Conservation (phyloP, 2,329 filamentous ascomycete genomes). For the Talaromyces sp. region DNA sequence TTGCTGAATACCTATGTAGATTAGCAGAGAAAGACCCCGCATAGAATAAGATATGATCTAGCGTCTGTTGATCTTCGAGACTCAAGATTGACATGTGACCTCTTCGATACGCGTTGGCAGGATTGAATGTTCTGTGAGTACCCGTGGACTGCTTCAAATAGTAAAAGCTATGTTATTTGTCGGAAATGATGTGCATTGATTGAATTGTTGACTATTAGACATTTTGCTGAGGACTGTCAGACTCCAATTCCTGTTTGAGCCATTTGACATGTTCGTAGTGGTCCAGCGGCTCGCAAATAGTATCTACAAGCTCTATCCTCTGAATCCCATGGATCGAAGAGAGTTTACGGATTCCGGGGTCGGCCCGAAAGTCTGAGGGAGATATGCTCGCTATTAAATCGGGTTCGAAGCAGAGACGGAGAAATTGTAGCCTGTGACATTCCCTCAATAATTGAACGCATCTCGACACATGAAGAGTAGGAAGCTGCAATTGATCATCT, state of each 20-base stretch:
- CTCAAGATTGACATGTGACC: too few relatives aligned
- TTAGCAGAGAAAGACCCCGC: too few relatives aligned
- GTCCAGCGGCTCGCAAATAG: neutral
- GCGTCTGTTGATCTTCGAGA: too few relatives aligned
- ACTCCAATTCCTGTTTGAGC: neutral
- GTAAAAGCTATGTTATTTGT: too few relatives aligned
- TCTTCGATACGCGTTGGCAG: too few relatives aligned
- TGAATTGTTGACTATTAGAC: neutral
- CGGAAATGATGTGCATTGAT: too few relatives aligned
- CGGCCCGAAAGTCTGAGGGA: too few relatives aligned
- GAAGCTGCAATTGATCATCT: neutral
- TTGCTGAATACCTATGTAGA: too few relatives aligned
- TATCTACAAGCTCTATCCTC: neutral
- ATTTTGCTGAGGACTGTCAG: neutral
- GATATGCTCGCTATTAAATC: neutral
- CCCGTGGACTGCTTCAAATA: too few relatives aligned
- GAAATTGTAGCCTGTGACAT: neutral
- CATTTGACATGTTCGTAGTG: neutral
- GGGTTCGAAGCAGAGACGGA: neutral
- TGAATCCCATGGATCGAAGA: neutral
- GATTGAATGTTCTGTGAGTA: too few relatives aligned
- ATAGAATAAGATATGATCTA: too few relatives aligned
- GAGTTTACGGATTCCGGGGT: neutral
- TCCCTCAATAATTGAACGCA: conserved; percentile 2
- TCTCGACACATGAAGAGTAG: neutral